Evolutionary conservation across 345 rosid genomes (phyloP).

Genomic region (Pseudoturritis turrita): DNA sequence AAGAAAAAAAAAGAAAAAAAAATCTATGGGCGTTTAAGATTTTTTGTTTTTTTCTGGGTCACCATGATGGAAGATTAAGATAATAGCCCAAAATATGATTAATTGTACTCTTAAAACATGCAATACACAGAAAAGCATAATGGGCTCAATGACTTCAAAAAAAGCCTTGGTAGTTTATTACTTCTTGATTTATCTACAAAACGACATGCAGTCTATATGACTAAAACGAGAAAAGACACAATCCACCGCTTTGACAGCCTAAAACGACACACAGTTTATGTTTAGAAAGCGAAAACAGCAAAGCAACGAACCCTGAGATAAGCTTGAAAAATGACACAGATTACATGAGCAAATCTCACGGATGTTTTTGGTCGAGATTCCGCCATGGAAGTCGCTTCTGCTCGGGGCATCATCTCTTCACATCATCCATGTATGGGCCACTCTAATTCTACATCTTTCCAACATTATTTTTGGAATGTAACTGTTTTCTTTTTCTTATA

Average conservation of each 20-base stretch:
- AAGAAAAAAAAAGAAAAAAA: too few species aligned
- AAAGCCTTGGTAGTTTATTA: background rate
- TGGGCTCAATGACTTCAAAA: background rate
- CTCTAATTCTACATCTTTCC: background rate
- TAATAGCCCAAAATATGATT: too few species aligned
- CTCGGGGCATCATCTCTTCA: slow-evolving; percentile 17
- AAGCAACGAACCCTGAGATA: slow-evolving; percentile 17
- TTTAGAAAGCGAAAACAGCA: slow-evolving; percentile 9
- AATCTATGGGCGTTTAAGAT: too few species aligned
- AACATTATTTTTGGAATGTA: background rate
- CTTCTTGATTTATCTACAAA: background rate
- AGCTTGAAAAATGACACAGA: slow-evolving; percentile 41
- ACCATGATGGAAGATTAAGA: too few species aligned
- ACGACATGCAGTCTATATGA: slow-evolving; percentile 15
- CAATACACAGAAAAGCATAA: background rate
- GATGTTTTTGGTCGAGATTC: slow-evolving; percentile 25
- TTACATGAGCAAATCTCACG: slow-evolving; percentile 32
- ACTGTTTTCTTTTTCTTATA: background rate
- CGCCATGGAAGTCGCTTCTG: slow-evolving; percentile 53
- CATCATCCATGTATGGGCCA: slow-evolving; percentile 32
- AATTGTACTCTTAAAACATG: background rate
- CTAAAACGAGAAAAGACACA: background rate
- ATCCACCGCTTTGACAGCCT: background rate
- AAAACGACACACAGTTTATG: slow-evolving; percentile 10
- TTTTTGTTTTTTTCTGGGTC: too few species aligned